Conservation (phyloP, 148 eudicot species). For the Vaccinium corymbosum region DNA sequence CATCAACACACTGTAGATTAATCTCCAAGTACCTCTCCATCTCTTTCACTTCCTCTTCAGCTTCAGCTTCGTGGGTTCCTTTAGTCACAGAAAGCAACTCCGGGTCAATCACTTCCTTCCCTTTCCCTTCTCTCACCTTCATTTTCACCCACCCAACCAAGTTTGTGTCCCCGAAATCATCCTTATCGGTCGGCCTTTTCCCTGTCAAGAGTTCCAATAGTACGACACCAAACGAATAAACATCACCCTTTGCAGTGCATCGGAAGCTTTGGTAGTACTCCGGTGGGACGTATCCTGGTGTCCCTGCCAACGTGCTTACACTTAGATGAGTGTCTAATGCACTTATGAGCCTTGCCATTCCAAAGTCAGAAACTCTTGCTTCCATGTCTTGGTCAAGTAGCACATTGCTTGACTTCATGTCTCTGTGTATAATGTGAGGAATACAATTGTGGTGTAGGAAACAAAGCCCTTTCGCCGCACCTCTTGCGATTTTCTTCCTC, state of each 20-base stretch:
- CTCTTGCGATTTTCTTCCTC: slow-evolving; percentile 83
- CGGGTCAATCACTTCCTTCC: slow-evolving; percentile 79
- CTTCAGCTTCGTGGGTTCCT: slow-evolving; percentile 43
- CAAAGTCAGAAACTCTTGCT: slow-evolving; percentile 88
- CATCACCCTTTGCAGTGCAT: slow-evolving; percentile 94
- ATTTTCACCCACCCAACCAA: slow-evolving; percentile 96
- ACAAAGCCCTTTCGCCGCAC: slow-evolving; percentile 88
- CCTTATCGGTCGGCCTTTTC: slow-evolving; percentile 89
- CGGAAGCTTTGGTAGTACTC: slow-evolving; percentile 97
- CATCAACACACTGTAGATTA: slow-evolving; percentile 79
- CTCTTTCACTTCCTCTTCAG: slow-evolving; percentile 64
- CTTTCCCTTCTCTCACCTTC: slow-evolving; percentile 85
- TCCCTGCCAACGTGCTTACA: slow-evolving; percentile 93
- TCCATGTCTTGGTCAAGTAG: slow-evolving; percentile 76
- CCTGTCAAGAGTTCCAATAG: slow-evolving; percentile 77
- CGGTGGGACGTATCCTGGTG: slow-evolving; percentile 96
- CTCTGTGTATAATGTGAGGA: slow-evolving; percentile 93
- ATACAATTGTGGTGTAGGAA: slow-evolving; percentile 97
- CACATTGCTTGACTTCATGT: slow-evolving; percentile 96
- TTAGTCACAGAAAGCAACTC: slow-evolving; percentile 45
- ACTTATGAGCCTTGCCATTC: slow-evolving; percentile 95
- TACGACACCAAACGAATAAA: slow-evolving; percentile 85
- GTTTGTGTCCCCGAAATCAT: slow-evolving; percentile 93
- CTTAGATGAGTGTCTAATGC: slow-evolving; percentile 93
- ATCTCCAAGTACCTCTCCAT: slow-evolving; percentile 77